Evolutionary conservation across 108 stramenopile species (phyloP), one percentile per base, ranked within the genome.

Genomic region (Tribonema minus): DNA sequence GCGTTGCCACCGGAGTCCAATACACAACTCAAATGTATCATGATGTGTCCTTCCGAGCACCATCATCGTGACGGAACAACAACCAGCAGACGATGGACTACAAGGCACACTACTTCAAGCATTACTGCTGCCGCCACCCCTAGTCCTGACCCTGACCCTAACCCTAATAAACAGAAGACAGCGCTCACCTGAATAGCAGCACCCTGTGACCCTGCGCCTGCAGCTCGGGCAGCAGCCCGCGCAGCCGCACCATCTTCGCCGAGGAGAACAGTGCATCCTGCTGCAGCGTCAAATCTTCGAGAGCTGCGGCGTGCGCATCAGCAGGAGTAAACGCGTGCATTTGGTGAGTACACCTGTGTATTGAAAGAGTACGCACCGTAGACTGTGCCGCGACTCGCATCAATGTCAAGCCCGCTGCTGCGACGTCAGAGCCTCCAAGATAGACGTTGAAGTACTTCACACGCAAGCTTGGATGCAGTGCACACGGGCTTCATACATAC

Each of bases 221-320:
- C 5, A 86, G 71, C 31, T 81, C 35, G 1, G 86, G 86, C 36
- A 86, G 40, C 33, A 85, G 37, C n/a, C 32, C 37, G 46, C 37
- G 39, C 34, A 86, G 58, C 23, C 81, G 36, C 68, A 76, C 36
- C 82, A 85, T 81, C 65, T 86, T 86, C 31, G 84, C 81, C 0
- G 86, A 86, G 67, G 85, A 81, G 38, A 85, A 86, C 25, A 86
- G 67, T 0, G 69, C 12, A n/a, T 76, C 79, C 33, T 34, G 37
- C 5, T 58, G 29, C 37, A 86, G 82, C 27, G 54, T 38, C 36
- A 82, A 46, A 31, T 86, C 36, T 26, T 27, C 29, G 23, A 86
- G 46, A 54, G 46, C 46, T 54, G 46, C 46, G 20, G 46, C 20
- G 20, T 54, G 46, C 20, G 46, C 46, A 15, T 54, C n/a, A n/a